These are phyloP conservation scores for Athelia psychrophila DNA, from an alignment of 1,284 basidiomycete genomes.

Conservation along the genomic window DNA sequence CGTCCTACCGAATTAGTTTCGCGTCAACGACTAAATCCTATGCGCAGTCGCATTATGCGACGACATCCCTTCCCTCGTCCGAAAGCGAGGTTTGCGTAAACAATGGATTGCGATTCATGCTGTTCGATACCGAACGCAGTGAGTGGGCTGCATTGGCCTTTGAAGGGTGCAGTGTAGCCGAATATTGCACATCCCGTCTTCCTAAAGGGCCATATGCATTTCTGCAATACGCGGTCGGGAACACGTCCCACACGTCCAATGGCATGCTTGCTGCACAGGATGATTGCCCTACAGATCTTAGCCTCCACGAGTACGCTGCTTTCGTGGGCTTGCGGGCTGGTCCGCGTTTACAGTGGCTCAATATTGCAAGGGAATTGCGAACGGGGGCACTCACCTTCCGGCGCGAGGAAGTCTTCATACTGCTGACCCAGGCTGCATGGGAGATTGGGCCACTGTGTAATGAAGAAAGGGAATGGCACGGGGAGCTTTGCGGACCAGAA, in stretches of 20 bases:
- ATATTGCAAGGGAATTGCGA: conserved; percentile 23
- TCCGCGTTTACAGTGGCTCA: conserved; percentile 26
- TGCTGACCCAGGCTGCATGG: conserved; percentile 25
- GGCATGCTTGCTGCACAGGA: conserved; percentile 22
- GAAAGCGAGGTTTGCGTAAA: conserved; percentile 26
- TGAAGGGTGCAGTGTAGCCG: conserved; percentile 10
- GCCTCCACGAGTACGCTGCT: conserved; percentile 23
- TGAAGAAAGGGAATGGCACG: conserved; percentile 9
- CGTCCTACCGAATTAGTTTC: conserved; percentile 29
- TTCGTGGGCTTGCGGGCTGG: conserved; percentile 25
- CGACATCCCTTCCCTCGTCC: conserved; percentile 20
- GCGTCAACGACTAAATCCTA: conserved; percentile 41
- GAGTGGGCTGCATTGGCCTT: conserved; percentile 13
- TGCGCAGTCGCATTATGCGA: conserved; percentile 31
- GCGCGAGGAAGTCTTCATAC: conserved; percentile 18
- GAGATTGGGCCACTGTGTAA: conserved; percentile 22
- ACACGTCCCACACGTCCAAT: conserved; percentile 29
- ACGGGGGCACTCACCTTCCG: conserved; percentile 19
- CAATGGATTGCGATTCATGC: conserved; percentile 26
- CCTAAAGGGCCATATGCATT: conserved; percentile 26
- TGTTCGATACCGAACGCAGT: conserved; percentile 17
- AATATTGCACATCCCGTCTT: conserved; percentile 27
- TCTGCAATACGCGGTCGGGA: conserved; percentile 33
- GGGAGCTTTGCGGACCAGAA: conserved; percentile 13
- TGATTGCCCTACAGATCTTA: conserved; percentile 14